These are phyloP conservation scores for Pichia sp. DNA, from an alignment of 1,139 yeast species.

Conservation along the genomic window DNA sequence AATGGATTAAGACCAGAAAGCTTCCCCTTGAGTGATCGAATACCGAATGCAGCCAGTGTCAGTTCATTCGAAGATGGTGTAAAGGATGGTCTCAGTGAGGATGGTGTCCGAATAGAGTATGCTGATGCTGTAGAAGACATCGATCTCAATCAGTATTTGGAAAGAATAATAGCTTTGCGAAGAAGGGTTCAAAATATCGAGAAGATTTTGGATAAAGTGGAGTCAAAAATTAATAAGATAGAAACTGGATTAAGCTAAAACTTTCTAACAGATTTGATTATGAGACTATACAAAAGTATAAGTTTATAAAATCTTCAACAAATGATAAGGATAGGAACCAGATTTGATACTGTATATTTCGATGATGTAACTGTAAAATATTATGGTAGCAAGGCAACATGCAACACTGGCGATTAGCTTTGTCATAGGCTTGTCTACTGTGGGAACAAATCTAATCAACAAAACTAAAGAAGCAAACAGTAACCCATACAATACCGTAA, in stretches of 20 bases:
- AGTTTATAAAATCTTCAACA: too few relatives aligned
- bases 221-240: constrained; percentile 26
- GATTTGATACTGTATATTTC: constrained; percentile 52
- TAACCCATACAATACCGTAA: constrained; percentile 56
- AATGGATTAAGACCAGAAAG: constrained; percentile 16
- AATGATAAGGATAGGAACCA: constrained; percentile 51
- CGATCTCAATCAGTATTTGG: constrained; percentile 27
- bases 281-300: too few relatives aligned
- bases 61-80: background rate
- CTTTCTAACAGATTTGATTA: background rate
- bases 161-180: constrained; percentile 31
- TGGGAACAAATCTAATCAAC: constrained; percentile 44
- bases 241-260: constrained; percentile 8
- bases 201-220: constrained; percentile 33
- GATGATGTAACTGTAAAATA: constrained; percentile 48
- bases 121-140: constrained; percentile 4
- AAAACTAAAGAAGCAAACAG: constrained; percentile 44
- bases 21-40: too few relatives aligned
- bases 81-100: background rate
- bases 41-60: too few relatives aligned
- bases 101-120: constrained; percentile 1
- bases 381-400: constrained; percentile 36
- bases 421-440: constrained; percentile 35
- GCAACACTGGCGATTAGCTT: constrained; percentile 39
- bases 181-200: constrained; percentile 32